Conservation (phyloP, 345 rosid species). For the Physaria fendleri region DNA sequence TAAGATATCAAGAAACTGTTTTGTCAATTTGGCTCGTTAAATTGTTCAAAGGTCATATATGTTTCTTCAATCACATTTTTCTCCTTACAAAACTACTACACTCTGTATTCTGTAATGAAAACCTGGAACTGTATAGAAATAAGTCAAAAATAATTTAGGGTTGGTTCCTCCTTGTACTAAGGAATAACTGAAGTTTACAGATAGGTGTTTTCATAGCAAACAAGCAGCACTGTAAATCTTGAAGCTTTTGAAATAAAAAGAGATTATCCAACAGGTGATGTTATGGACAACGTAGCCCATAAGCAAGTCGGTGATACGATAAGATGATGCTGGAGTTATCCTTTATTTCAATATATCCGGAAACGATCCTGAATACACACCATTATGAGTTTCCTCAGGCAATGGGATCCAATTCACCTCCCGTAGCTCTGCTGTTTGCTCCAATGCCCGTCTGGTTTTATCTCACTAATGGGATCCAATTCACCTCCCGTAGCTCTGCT, state of each 20-base stretch:
- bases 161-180: not conserved
- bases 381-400: conserved; percentile 29
- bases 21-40: conserved; percentile 14
- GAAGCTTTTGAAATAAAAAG: no score
- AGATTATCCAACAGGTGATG: no score
- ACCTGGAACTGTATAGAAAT: not conserved
- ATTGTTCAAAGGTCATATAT: conserved; percentile 24
- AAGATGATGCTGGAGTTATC: conserved; percentile 26
- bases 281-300: no score
- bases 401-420: conserved; percentile 32
- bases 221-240: no score
- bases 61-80: not conserved
- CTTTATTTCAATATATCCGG: conserved; percentile 35
- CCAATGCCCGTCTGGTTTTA: no score
- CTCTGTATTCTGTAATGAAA: conserved; percentile 9
- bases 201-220: no score
- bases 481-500: no score
- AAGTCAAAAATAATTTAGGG: no score
- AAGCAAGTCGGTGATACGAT: conserved; percentile 49
- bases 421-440: conserved; percentile 32
- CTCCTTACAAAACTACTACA: not conserved
- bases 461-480: no score
- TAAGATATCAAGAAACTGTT: not conserved
- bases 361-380: conserved; percentile 33
- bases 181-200: not conserved